Conservation (phyloP, 352 stramenopile species). For the Stramenopiles sp. region DNA sequence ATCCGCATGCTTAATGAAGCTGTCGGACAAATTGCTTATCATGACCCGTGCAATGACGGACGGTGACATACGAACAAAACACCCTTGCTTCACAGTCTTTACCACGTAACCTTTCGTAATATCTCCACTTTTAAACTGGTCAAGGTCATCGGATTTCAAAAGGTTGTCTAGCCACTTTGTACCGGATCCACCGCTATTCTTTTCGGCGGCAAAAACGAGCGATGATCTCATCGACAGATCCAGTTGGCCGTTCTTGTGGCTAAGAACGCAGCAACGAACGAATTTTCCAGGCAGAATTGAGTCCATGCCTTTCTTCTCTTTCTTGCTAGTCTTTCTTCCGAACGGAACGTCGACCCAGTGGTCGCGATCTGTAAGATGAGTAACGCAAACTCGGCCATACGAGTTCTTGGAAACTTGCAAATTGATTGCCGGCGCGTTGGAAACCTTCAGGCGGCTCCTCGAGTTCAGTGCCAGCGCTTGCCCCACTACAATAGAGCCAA, state of each 20-base stretch:
- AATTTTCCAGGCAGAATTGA: constrained; percentile 42
- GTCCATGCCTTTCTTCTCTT: constrained; percentile 39
- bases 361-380: constrained; percentile 30
- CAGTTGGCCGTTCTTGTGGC: constrained; percentile 23
- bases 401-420: constrained; percentile 46
- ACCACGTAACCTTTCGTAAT: constrained; percentile 69
- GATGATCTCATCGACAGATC: constrained; percentile 49
- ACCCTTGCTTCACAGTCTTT: constrained; percentile 67
- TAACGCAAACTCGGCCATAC: constrained; percentile 52
- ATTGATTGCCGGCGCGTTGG: constrained; percentile 55
- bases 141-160: constrained; percentile 28
- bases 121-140: constrained; percentile 27
- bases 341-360: constrained; percentile 21
- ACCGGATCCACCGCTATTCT: constrained; percentile 28
- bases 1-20: constrained; percentile 72
- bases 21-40: constrained; percentile 79
- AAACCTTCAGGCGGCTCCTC: constrained; percentile 24
- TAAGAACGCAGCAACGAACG: constrained; percentile 47
- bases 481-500: background rate
- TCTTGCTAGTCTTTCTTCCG: constrained; percentile 33
- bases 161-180: constrained; percentile 20
- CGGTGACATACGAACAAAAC: constrained; percentile 72
- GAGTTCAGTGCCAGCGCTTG: background rate
- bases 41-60: constrained; percentile 62
- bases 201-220: constrained; percentile 32